Percentiles rank a stretch among this genome's conserved stretches.
These are phyloP conservation scores for Mortierella sp. DNA, from an alignment of 371 early-diverging fungal genomes.

Conservation along the genomic window DNA sequence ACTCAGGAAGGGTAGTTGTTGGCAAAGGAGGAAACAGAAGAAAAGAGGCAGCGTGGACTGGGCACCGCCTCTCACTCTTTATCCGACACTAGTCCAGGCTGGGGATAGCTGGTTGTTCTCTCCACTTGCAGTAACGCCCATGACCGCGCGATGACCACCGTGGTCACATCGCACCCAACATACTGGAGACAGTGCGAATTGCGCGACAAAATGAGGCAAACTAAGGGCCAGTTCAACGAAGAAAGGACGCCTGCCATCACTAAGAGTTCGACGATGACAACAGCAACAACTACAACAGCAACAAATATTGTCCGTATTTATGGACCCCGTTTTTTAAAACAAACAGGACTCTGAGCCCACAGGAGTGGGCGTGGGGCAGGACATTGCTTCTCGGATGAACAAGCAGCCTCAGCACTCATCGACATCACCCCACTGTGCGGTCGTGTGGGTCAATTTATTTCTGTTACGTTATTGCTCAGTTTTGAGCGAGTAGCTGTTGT, in stretches of 20 bases:
- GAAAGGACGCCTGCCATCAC: not conserved
- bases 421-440: not conserved
- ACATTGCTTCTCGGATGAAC: not conserved
- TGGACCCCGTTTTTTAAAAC: not conserved
- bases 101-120: not conserved
- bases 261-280: not conserved
- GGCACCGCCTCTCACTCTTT: not conserved
- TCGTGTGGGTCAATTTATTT: not conserved
- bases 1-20: not conserved
- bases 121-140: not conserved
- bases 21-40: not conserved
- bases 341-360: constrained; percentile 8
- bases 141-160: constrained; percentile 6
- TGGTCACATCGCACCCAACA: not conserved
- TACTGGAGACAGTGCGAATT: not conserved
- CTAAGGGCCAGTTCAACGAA: not conserved
- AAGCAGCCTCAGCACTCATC: not conserved
- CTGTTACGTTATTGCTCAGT: not conserved
- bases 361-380: not conserved
- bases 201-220: not conserved
- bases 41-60: not conserved
- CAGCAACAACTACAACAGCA: not conserved
- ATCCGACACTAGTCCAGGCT: not conserved
- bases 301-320: not conserved
- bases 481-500: not conserved